Evolutionary conservation across 352 stramenopile genomes (phyloP).

Genomic region (Phytophthora tubulina): DNA sequence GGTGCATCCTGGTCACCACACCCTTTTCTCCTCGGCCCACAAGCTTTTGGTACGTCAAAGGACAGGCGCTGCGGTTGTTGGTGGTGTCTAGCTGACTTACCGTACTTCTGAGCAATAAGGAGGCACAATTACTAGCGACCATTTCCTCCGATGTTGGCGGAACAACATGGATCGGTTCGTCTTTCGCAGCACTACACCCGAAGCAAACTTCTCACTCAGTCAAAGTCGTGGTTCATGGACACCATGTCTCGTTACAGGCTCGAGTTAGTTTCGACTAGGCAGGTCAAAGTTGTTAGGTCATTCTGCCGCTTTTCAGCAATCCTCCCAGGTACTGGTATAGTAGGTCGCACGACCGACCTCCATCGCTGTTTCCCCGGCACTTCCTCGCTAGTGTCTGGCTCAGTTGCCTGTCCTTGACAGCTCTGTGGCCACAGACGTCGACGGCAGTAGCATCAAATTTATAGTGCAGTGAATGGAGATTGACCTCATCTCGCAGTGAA

Average conservation of each 20-base stretch:
- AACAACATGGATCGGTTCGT: slow-evolving; percentile 14
- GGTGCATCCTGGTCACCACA: slow-evolving; percentile 19
- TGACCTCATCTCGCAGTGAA: background rate
- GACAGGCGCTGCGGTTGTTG: background rate
- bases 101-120: slow-evolving; percentile 1
- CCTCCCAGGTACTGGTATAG: background rate
- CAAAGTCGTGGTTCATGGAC: background rate
- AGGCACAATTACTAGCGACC: slow-evolving; percentile 17
- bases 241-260: background rate
- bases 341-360: background rate
- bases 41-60: slow-evolving; percentile 10
- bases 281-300: background rate
- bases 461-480: slow-evolving; percentile 13
- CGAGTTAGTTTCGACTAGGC: background rate
- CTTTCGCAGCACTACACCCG: background rate
- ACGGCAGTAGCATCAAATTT: slow-evolving; percentile 18
- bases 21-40: slow-evolving; percentile 3
- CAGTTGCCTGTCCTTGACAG: slow-evolving; percentile 15
- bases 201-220: background rate
- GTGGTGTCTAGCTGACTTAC: background rate
- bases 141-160: slow-evolving; percentile 17
- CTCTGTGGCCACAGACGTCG: slow-evolving; percentile 19
- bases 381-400: slow-evolving; percentile 5
- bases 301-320: slow-evolving; percentile 1
- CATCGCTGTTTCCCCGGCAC: slow-evolving; percentile 19